Evolutionary conservation across 257 asterid species (phyloP).

Genomic region (Handroanthus guayacan): DNA sequence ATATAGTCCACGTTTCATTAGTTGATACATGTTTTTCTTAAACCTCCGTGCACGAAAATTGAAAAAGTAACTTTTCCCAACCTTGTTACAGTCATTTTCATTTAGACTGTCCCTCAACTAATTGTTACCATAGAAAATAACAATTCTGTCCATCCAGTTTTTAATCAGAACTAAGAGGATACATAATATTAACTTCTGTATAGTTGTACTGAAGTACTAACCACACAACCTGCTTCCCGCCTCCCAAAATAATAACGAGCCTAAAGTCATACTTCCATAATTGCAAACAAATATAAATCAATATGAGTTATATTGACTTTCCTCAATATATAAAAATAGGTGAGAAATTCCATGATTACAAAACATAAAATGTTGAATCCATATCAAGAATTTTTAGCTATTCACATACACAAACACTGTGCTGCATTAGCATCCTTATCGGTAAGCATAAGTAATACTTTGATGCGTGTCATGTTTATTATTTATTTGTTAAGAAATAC

Average conservation of each 20-base stretch:
- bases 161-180: not conserved
- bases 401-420: not conserved
- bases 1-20: not conserved
- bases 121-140: not conserved
- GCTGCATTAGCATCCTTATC: not conserved
- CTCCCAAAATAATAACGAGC: not conserved
- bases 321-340: not conserved
- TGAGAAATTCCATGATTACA: not conserved
- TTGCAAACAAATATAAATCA: not conserved
- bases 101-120: not conserved
- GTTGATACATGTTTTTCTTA: not conserved
- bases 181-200: not conserved
- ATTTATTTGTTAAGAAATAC: not conserved
- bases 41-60: constrained; percentile 2
- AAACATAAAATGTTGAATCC: too few relatives aligned
- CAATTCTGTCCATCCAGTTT: not conserved
- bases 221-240: too few relatives aligned
- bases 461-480: not conserved
- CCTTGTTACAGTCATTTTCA: not conserved
- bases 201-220: not conserved
- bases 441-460: not conserved
- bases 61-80: not conserved
- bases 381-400: not conserved
- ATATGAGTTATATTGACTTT: not conserved
- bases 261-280: not conserved